phyloP scores from a whole-genome alignment of 78 protist genomes.

The Mastigamoeba balamuthi region DNA sequence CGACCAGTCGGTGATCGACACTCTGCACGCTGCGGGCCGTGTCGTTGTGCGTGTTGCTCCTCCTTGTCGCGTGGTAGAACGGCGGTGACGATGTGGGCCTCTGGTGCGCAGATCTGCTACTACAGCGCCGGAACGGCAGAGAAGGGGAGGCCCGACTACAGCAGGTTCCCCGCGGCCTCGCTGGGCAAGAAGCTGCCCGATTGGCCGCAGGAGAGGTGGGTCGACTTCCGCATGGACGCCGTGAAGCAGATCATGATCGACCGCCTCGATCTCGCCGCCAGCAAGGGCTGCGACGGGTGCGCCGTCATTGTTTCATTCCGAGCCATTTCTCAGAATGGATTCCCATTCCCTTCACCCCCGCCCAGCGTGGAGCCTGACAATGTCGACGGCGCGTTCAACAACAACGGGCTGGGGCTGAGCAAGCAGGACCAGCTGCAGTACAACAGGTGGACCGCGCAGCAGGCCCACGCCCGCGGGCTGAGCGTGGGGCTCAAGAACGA shows the following conservation, averaged over 20 bases:
- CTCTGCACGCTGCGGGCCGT: background rate
- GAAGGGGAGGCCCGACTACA: background rate
- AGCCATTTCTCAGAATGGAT: too few species aligned
- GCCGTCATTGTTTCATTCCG: too few species aligned
- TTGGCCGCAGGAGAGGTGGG: background rate
- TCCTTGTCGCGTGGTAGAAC: too few species aligned
- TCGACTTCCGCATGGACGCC: background rate
- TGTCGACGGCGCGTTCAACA: background rate
- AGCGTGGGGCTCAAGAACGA: constrained; percentile 10
- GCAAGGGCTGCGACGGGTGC: background rate
- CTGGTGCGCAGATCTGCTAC: too few species aligned
- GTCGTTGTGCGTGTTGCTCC: too few species aligned
- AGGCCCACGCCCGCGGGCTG: background rate
- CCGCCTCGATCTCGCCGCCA: background rate
- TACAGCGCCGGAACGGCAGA: background rate
- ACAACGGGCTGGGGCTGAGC: background rate
- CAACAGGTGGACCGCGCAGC: background rate
- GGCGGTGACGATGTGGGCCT: too few species aligned
- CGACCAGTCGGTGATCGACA: background rate
- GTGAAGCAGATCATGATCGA: background rate
- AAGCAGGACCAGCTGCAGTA: background rate
- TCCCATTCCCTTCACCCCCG: too few species aligned
- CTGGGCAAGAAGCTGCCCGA: background rate
- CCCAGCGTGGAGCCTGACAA: constrained; percentile 9
- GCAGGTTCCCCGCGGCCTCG: background rate